These are phyloP conservation scores for Poteriospumella lacustris DNA, from an alignment of 108 stramenopile genomes.

Conservation along the genomic window DNA sequence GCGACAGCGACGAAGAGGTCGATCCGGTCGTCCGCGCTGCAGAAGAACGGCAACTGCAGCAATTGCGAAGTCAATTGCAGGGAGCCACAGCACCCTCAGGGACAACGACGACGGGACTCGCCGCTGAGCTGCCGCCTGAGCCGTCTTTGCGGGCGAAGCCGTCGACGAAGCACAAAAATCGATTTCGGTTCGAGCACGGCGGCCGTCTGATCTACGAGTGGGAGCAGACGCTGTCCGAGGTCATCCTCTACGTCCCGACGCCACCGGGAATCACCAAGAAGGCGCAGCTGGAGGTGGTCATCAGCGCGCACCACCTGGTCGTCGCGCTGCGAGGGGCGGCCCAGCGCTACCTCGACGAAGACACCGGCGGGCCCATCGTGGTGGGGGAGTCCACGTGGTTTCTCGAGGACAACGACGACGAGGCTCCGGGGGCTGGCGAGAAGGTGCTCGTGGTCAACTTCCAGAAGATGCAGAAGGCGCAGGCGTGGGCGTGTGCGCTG, in stretches of 20 bases:
- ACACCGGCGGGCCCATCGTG: conserved; percentile 68
- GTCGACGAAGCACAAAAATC: too few species aligned
- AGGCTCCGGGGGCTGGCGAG: conserved; percentile 55
- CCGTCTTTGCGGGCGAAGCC: too few species aligned
- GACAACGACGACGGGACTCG: too few species aligned
- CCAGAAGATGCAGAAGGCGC: conserved; percentile 60
- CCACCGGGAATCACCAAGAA: conserved; percentile 52
- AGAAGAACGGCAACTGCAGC: too few species aligned
- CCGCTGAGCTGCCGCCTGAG: too few species aligned
- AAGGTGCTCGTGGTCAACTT: conserved; percentile 65
- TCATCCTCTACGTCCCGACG: conserved; percentile 70
- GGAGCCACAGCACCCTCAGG: too few species aligned
- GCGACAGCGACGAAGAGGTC: neutral
- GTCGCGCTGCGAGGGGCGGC: conserved; percentile 60
- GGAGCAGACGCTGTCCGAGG: conserved; percentile 86
- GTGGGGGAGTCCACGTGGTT: conserved; percentile 75
- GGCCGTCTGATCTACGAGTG: conserved; percentile 80
- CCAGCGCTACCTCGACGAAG: conserved; percentile 54
- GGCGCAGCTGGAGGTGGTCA: conserved; percentile 42
- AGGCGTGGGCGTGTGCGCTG: conserved; percentile 33
- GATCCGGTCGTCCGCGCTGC: neutral
- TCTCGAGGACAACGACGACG: conserved; percentile 36
- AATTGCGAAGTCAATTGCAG: too few species aligned
- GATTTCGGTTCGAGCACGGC: conserved; percentile 16
- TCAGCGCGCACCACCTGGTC: conserved; percentile 39